Evolutionary conservation across 2,329 filamentous ascomycete genomes (phyloP), one percentile per base, ranked within the genome.

Genomic region (Coleophoma eucalyptorum): DNA sequence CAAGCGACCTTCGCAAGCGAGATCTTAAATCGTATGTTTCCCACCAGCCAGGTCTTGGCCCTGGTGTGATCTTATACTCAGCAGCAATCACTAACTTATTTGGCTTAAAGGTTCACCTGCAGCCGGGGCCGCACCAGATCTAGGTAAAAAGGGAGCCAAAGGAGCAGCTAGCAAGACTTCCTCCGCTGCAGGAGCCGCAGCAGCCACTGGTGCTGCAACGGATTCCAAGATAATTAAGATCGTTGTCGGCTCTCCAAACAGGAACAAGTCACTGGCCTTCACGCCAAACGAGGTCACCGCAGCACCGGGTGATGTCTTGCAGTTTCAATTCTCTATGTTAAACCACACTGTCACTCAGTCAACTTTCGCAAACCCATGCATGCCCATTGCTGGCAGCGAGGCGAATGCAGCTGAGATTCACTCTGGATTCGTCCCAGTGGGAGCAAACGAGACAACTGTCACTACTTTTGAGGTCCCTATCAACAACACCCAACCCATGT

Each of bases 231-330:
- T 52, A 20, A 52, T 52, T 31, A 38, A 47, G 16, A 48, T 51
- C 13, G 49, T 50, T 13, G 52, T 54, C 8, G 50, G 52, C 15
- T 45, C 52, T 12, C 41, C 51, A 4, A 48, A 38, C 21, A 16
- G 53, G n/a, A 54, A 56, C 89, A 64, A 97, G 79, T 34, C 90
- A 89, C 71, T 79, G 35, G 63, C 61, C 51, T 81, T 80, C 62
- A 69, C 73, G 49, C 78, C 78, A 2, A 67, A 73, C 54, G 72
- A 73, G 51, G 66, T 79, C 41, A 68, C 69, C 5, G 77, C 77
- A 32, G 60, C 67, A 15, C 48, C 70, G 13, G 77, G 77, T 52
- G 76, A 79, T 55, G 50, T 78, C 12, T 61, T 81, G 49, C 75
- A 80, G 67, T 81, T 73, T 67, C 74, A 78, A 61, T 81, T 74